Base-by-base conservation (phyloP, 495 filamentous ascomycete species). In the Penicillium pulvis region DNA sequence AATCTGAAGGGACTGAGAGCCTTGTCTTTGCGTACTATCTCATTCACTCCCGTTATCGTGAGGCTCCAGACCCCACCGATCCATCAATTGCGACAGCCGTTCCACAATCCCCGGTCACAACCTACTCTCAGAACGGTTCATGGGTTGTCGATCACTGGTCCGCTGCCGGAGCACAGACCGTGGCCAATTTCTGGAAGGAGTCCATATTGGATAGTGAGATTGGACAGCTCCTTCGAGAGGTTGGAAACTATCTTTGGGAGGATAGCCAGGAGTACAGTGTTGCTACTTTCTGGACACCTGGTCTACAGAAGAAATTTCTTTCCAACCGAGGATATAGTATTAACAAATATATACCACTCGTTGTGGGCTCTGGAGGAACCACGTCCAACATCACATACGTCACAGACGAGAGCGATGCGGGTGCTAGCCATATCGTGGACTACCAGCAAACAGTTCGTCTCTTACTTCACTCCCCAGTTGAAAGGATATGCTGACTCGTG, bases 161-260 rank as follows among this genome's bases (percentile, higher is more conserved):
- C 51, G 61, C 69, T 9, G 49, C 44, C 0, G 81, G 81, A 19
- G 80, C 80, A 2, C 61, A 75, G 57, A 65, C 69, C 1, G 59
- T 69, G 3, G 79, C 67, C 5, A 66, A 75, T 28, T 82, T 81
- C 57, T 79, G 78, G 76, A 73, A 81, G 24, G 26, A 78, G 26
- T 61, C 81, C 50, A 59, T 82, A 10, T 61, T 84, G 1, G 61
- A 63, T 16, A 62, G 67, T 8, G 70, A 67, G 3, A 66, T 71
- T 0, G 64, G 65, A 30, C 56, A 62, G 3, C 61, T 79, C 8
- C 49, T 82, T 31, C 33, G 53, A 16, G 50, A 65, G 7, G 74
- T 81, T 17, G 77, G 75, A 0, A 70, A 72, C 24, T 81, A 80
- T 63, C 72, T 74, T 3, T 83, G 81, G 81, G 80, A 83, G 55